Conservation (phyloP, 2,329 filamentous ascomycete genomes). For the Sphaceloma murrayae region DNA sequence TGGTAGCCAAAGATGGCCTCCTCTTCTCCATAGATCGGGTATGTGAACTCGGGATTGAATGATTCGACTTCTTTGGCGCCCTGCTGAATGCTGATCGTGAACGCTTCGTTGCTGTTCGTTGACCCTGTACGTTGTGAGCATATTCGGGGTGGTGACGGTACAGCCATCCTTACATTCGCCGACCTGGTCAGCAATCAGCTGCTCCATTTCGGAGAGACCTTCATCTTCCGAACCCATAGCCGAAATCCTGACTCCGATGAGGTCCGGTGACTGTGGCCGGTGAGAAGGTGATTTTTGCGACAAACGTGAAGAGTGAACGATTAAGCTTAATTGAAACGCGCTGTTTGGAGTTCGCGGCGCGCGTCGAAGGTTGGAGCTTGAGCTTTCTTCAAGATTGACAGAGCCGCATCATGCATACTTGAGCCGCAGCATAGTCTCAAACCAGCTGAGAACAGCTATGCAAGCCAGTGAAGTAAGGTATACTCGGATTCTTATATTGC, state of each 20-base stretch:
- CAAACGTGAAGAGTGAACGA: not conserved
- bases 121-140: slow-evolving; percentile 36
- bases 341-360: slow-evolving; percentile 8
- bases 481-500: too few relatives aligned
- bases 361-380: slow-evolving; percentile 4
- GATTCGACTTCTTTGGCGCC: slow-evolving; percentile 46
- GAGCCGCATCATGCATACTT: slow-evolving; percentile 3
- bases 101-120: slow-evolving; percentile 50
- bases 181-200: slow-evolving; percentile 17
- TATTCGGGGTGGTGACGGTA: too few relatives aligned
- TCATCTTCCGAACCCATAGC: slow-evolving; percentile 13
- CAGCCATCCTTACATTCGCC: slow-evolving; percentile 18
- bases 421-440: not conserved
- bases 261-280: not conserved
- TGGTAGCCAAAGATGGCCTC: slow-evolving; percentile 88
- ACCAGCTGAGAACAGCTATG: too few relatives aligned
- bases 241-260: not conserved
- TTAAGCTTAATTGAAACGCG: slow-evolving; percentile 14
- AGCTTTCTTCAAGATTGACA: not conserved
- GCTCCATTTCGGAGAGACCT: slow-evolving; percentile 14
- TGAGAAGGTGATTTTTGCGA: not conserved
- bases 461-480: too few relatives aligned
- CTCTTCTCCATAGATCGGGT: slow-evolving; percentile 86
- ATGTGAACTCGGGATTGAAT: slow-evolving; percentile 82
- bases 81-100: slow-evolving; percentile 51